Conservation (phyloP, 441 rosid genomes). For the Biscutella auriculata region DNA sequence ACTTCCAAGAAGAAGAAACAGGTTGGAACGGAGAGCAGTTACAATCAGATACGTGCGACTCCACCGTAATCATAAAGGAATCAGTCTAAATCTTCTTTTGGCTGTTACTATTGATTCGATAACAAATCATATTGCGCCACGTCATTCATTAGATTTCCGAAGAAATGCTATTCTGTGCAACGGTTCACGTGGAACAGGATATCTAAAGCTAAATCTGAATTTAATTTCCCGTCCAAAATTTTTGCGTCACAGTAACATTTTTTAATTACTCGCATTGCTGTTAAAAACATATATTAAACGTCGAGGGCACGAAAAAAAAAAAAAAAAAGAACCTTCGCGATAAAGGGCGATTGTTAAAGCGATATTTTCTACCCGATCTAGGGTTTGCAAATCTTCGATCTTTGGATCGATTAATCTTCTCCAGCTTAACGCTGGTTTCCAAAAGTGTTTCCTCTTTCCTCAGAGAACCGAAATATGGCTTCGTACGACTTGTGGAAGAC, state of each 20-base stretch:
- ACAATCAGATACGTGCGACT: slow-evolving; percentile 4
- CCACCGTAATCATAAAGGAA: slow-evolving; percentile 11
- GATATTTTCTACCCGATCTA: too few relatives aligned
- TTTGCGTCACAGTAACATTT: neutral
- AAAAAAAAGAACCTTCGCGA: too few relatives aligned
- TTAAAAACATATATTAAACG: too few relatives aligned
- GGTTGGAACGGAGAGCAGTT: slow-evolving; percentile 24
- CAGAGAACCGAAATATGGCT: too few relatives aligned
- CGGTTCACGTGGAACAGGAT: slow-evolving; percentile 10
- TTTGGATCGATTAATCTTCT: too few relatives aligned
- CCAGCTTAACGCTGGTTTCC: too few relatives aligned
- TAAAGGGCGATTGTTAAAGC: too few relatives aligned
- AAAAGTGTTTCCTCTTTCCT: too few relatives aligned
- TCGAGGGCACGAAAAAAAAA: too few relatives aligned
- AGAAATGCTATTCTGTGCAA: slow-evolving; percentile 8
- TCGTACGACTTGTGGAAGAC: neutral
- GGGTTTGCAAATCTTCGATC: too few relatives aligned
- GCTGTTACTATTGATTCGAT: too few relatives aligned
- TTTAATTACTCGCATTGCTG: slow-evolving; percentile 1
- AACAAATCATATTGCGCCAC: slow-evolving; percentile 4
- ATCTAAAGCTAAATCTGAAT: slow-evolving; percentile 6
- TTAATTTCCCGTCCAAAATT: neutral
- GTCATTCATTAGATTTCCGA: neutral
- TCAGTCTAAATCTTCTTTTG: neutral
- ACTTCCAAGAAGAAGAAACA: slow-evolving; percentile 19